Evolutionary conservation across 805 yeast species (phyloP).

Genomic region (Ogataea sp.): DNA sequence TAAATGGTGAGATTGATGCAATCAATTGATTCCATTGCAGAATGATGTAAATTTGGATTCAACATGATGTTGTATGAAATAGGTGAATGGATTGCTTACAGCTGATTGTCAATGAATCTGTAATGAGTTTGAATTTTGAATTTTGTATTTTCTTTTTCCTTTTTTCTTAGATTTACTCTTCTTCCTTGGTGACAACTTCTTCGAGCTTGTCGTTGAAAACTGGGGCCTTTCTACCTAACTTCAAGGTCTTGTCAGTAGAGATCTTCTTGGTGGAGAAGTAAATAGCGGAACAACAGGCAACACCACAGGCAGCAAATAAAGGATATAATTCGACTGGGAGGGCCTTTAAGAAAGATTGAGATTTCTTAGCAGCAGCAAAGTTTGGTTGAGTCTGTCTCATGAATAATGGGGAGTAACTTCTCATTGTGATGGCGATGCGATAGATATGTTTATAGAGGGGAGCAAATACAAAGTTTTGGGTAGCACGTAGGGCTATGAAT

Average conservation of each 20-base stretch:
- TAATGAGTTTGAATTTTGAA: too few relatives aligned
- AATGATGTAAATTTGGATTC: too few relatives aligned
- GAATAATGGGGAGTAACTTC: background rate
- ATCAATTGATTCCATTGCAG: too few relatives aligned
- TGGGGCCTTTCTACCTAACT: slow-evolving; percentile 42
- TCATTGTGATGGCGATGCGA: slow-evolving; percentile 2
- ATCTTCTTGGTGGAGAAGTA: slow-evolving; percentile 47
- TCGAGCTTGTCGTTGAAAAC: slow-evolving; percentile 26
- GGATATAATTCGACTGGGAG: slow-evolving; percentile 54
- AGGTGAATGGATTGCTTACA: slow-evolving; percentile 1
- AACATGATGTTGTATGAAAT: too few relatives aligned
- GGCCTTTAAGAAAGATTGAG: slow-evolving; percentile 13
- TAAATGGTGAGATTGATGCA: too few relatives aligned
- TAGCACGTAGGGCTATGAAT: too few relatives aligned
- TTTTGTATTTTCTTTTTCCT: background rate
- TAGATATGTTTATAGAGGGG: background rate
- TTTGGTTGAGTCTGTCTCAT: slow-evolving; percentile 45
- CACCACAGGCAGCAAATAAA: slow-evolving; percentile 47
- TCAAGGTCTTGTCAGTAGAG: slow-evolving; percentile 38
- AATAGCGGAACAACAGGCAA: slow-evolving; percentile 39
- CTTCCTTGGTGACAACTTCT: slow-evolving; percentile 25
- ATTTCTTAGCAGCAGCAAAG: slow-evolving; percentile 32
- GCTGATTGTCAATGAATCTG: too few relatives aligned
- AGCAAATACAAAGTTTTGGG: too few relatives aligned
- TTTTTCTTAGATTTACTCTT: slow-evolving; percentile 9